Evolutionary conservation across 345 rosid species (phyloP).

Genomic region (Carallia brachiata): DNA sequence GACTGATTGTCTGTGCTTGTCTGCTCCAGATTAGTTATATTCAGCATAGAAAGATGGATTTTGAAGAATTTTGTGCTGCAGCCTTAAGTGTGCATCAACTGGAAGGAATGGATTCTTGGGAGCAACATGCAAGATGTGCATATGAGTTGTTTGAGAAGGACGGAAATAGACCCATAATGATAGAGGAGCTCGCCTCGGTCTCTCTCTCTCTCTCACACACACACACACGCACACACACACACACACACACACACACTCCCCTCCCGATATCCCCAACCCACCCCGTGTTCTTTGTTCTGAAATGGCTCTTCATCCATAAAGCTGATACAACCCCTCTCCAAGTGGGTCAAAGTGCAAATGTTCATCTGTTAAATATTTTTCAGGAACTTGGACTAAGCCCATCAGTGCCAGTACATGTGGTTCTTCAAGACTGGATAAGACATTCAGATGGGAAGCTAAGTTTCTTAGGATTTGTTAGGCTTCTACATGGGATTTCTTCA

Average conservation of each 20-base stretch:
- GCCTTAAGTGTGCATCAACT: conserved; percentile 84
- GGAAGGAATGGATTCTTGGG: conserved; percentile 86
- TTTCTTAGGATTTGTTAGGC: conserved; percentile 82
- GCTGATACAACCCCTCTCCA: not conserved
- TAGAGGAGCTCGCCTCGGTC: conserved; percentile 82
- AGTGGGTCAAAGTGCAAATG: not conserved
- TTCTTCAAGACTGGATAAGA: conserved; percentile 88
- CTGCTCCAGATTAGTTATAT: conserved; percentile 61
- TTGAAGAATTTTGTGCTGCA: conserved; percentile 91
- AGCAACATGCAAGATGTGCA: conserved; percentile 75
- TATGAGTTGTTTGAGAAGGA: conserved; percentile 83
- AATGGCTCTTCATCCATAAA: too few species aligned
- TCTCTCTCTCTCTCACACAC: conserved; percentile 20
- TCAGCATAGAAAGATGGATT: conserved; percentile 70
- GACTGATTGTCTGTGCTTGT: conserved; percentile 14
- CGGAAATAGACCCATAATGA: conserved; percentile 82
- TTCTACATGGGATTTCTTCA: conserved; percentile 83
- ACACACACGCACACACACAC: not conserved
- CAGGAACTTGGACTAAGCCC: conserved; percentile 93
- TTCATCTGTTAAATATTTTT: not conserved
- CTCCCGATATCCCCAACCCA: not conserved
- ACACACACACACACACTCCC: not conserved
- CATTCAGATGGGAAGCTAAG: conserved; percentile 84
- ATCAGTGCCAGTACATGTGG: conserved; percentile 77
- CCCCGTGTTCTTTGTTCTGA: too few species aligned